Evolutionary conservation across 371 early-diverging fungal species (phyloP).

Genomic region (Rhizomucor miehei): DNA sequence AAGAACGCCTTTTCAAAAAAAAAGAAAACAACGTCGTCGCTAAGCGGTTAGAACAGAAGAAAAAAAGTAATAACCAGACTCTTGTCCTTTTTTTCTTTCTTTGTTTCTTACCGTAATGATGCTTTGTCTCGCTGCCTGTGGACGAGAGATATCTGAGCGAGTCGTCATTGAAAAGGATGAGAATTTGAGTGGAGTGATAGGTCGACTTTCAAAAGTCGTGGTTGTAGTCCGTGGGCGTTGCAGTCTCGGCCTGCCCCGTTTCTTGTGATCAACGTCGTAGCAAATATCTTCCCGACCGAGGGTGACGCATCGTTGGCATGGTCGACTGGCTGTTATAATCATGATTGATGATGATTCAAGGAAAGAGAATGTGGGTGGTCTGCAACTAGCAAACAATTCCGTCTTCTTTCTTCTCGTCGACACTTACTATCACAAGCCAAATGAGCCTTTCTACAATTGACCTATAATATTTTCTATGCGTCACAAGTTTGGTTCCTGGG

Average conservation of each 20-base stretch:
- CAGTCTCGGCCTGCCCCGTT: conserved; percentile 75
- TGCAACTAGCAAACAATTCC: too few species aligned
- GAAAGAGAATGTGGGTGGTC: too few species aligned
- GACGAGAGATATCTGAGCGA: neutral
- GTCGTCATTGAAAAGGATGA: conserved; percentile 15
- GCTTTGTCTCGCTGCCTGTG: too few species aligned
- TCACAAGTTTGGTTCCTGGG: neutral
- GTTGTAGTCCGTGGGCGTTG: conserved; percentile 38
- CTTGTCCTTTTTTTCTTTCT: too few species aligned
- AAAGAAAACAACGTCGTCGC: too few species aligned
- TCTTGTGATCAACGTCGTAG: conserved; percentile 76
- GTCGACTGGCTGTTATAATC: conserved; percentile 54
- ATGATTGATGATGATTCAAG: neutral
- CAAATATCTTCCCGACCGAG: conserved; percentile 70
- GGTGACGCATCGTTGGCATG: conserved; percentile 73
- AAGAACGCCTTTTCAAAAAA: conserved; percentile 27
- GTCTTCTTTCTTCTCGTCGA: too few species aligned
- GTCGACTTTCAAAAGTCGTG: conserved; percentile 6
- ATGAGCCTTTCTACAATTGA: conserved; percentile 44
- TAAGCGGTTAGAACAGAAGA: too few species aligned
- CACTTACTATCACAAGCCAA: conserved; percentile 48
- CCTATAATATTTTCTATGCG: conserved; percentile 15
- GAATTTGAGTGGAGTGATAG: conserved; percentile 2
- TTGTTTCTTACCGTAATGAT: too few species aligned
- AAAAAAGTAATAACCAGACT: too few species aligned